Evolutionary conservation across 2,329 filamentous ascomycete genomes (phyloP).

Genomic region (Passalora sequoiae): DNA sequence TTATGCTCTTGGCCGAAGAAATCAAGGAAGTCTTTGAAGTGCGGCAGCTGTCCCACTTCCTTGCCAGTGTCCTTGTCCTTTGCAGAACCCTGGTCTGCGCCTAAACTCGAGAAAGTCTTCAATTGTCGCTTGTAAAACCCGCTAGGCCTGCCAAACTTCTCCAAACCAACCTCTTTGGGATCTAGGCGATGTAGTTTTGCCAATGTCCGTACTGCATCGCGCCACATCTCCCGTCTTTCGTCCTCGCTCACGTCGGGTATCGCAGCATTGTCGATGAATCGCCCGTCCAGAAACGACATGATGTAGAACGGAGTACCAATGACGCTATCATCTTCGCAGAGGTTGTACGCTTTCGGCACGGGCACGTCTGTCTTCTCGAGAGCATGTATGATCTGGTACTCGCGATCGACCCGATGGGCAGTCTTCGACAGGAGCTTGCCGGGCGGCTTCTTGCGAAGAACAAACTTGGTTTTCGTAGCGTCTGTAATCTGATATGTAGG

Average conservation of each 20-base stretch:
- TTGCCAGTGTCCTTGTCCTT: conserved; percentile 70
- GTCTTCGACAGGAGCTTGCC: conserved; percentile 87
- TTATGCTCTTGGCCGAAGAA: conserved; percentile 68
- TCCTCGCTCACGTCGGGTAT: conserved; percentile 65
- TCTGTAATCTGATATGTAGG: conserved; percentile 89
- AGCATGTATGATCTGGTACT: conserved; percentile 85
- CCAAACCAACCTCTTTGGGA: conserved; percentile 61
- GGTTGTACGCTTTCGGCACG: conserved; percentile 73
- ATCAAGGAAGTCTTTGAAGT: conserved; percentile 70
- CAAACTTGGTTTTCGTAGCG: conserved; percentile 64
- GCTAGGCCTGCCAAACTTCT: conserved; percentile 63
- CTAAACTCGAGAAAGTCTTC: conserved; percentile 73
- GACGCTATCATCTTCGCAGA: conserved; percentile 76
- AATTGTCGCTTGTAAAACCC: conserved; percentile 87
- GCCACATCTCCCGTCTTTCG: conserved; percentile 77
- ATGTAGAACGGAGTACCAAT: conserved; percentile 93
- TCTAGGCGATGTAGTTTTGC: conserved; percentile 77
- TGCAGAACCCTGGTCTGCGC: conserved; percentile 67
- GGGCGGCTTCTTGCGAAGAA: conserved; percentile 95
- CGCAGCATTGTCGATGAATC: conserved; percentile 84
- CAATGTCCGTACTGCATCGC: conserved; percentile 73
- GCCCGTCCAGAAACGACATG: conserved; percentile 91
- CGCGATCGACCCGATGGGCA: conserved; percentile 92
- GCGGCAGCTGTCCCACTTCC: conserved; percentile 74
- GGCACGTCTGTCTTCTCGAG: conserved; percentile 74